A percentile compares a stretch with the other conserved stretches of the same genome.
These are phyloP conservation scores for Lactarius trivialis DNA, from an alignment of 768 basidiomycete species.

Conservation along the genomic window DNA sequence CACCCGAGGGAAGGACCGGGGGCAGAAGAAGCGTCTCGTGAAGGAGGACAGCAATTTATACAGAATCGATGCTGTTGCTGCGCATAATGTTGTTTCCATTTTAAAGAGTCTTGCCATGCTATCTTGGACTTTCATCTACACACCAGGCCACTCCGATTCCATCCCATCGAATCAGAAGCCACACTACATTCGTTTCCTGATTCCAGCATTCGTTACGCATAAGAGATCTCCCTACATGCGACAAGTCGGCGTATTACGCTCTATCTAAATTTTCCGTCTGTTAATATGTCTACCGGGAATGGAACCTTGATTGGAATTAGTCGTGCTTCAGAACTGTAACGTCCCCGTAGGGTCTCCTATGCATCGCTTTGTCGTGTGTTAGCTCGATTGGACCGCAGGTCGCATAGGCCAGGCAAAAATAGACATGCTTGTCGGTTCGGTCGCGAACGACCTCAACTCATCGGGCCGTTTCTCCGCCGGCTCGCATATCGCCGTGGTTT, in stretches of 20 bases:
- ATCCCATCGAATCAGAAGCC: background rate
- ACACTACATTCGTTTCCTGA: background rate
- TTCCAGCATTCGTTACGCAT: background rate
- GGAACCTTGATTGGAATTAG: no score
- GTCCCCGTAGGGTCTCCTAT: constrained; percentile 62
- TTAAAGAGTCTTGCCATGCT: no score
- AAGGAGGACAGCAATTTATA: no score
- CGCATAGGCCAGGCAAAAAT: constrained; percentile 39
- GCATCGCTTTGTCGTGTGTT: no score
- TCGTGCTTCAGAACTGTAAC: constrained; percentile 35
- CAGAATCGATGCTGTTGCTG: no score
- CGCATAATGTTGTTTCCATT: no score
- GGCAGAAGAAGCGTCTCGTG: background rate
- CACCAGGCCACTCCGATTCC: background rate
- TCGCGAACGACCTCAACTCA: constrained; percentile 78
- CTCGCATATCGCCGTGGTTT: constrained; percentile 75
- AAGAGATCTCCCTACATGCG: background rate
- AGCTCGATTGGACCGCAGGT: background rate
- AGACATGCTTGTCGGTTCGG: constrained; percentile 92
- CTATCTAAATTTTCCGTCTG: background rate
- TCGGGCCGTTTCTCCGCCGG: constrained; percentile 96
- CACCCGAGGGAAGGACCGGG: constrained; percentile 5
- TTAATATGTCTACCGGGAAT: background rate
- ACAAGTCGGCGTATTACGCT: no score
- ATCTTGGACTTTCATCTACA: no score